Base-by-base conservation (phyloP, 257 asterid species). In the Henckelia pumila region DNA sequence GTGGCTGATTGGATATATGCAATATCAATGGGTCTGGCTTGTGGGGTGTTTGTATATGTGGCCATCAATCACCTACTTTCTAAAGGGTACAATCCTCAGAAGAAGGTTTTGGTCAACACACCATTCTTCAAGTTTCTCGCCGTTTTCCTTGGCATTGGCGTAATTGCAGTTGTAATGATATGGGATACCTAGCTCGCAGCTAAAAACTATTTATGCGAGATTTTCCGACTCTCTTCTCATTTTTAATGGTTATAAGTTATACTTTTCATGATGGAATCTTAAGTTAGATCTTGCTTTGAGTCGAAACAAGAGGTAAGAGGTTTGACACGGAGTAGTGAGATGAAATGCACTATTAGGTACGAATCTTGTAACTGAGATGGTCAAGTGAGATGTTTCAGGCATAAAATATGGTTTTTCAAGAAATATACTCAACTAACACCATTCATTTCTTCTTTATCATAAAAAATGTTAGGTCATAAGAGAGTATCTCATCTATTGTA, bases 1-100 rank as follows among this genome's bases (percentile, higher is more conserved):
- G 95, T 89, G 28, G 96, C 98, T 0, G 92, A 89, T 70, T 91
- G 98, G 98, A 81, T 85, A 8, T 91, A 56, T 17, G 96, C 98
- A 8, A 81, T 89, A 68, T 89, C 95, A 2, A 91, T 91, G 98
- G 98, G 98, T 0, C 10, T 91, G 53, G 96, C 98, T 66, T 91
- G 95, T 71, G 98, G 98, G 0, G 93, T 91, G 49, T 91, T 91
- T 58, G 73, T 91, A 17, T 91, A 85, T 58, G 98, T 91, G 2
- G 89, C 96, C 1, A 83, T 91, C 33, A 91, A 89, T 74, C 96
- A 91, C 80, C 62, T 91, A 13, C 87, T 91, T 25, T 72, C 88
- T 5, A 91, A 83, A 73, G 96, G 97, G 0, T 91, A 88, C 66
- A 78, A 71, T 37, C 82, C 96, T 70, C 73, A 30, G 69, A 80